Evolutionary conservation across 2,329 filamentous ascomycete genomes (phyloP).

Genomic region (Colletotrichum australisinense): DNA sequence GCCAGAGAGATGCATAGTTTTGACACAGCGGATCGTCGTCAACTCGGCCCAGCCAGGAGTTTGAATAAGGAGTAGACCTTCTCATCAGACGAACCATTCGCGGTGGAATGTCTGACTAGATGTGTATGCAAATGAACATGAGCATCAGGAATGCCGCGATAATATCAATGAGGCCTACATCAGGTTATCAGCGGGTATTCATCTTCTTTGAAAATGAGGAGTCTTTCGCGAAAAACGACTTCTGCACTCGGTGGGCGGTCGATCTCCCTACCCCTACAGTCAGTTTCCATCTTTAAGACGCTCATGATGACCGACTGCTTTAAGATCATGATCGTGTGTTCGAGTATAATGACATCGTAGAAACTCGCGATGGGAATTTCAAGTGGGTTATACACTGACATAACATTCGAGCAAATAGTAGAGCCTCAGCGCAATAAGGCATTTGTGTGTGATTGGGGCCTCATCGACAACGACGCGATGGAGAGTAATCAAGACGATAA

Average conservation of each 20-base stretch:
- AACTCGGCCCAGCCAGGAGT: background rate
- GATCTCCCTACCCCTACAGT: background rate
- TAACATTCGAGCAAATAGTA: too few species aligned
- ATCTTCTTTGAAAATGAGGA: background rate
- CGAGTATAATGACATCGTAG: too few species aligned
- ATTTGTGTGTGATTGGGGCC: background rate
- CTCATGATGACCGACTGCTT: background rate
- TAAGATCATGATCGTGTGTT: too few species aligned
- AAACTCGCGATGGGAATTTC: too few species aligned
- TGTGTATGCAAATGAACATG: background rate
- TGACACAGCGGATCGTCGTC: too few species aligned
- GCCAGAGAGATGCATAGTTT: too few species aligned
- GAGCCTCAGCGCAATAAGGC: background rate
- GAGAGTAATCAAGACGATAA: background rate
- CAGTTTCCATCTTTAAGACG: background rate
- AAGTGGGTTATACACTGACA: too few species aligned
- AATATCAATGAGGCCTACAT: background rate
- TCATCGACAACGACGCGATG: background rate
- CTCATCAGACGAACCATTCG: background rate
- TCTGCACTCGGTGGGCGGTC: background rate
- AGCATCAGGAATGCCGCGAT: background rate
- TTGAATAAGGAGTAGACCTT: background rate
- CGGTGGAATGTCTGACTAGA: background rate
- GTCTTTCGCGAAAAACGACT: background rate
- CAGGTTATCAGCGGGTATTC: background rate